Base-by-base conservation (phyloP, 768 basidiomycete species). In the Agaricus subrufescens region DNA sequence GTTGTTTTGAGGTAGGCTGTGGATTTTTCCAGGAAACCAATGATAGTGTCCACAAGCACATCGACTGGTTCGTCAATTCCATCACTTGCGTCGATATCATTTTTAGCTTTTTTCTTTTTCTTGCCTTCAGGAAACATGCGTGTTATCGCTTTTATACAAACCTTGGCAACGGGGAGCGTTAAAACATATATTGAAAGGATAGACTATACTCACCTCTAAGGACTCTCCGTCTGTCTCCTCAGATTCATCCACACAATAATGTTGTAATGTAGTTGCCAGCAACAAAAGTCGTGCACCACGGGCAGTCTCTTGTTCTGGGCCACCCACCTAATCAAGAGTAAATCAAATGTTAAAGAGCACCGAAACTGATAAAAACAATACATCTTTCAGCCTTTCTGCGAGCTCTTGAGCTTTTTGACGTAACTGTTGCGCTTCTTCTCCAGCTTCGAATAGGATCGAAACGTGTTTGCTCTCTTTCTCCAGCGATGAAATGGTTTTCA, bases 1-100 rank as follows among this genome's bases (percentile, higher is more conserved):
- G 93, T 75, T 2, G 84, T 82, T 31, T 93, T 85, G 71, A 89
- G 78, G 67, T 89, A 95, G 40, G 85, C 82, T 4, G 86, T 89
- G 2, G 87, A 85, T 56, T 87, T 82, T 67, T 98, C 94, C 38
- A 99, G 71, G 65, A 91, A 87, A 5, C 92, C 92, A 47, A 99
- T 91, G 49, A 98, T 83, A n/a, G 81, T 79, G 66, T 98, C 94
- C 34, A 95, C 85, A 40, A 98, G 77, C 44, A 94, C 71, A 59
- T 97, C 94, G 53, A 95, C 83, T 1, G 94, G 85, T 47, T 81
- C 80, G 1, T 58, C 43, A 26, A 49, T 46, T 9, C 49, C 53
- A 11, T 62, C 65, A 10, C 34, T 48, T 15, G 54, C 31, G 60
- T 75, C 76, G 58, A 71, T 74, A 42, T 43, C n/a, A 44, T 49